These are phyloP conservation scores for Rhododendron ovatum DNA, from an alignment of 148 eudicot species.

Conservation along the genomic window DNA sequence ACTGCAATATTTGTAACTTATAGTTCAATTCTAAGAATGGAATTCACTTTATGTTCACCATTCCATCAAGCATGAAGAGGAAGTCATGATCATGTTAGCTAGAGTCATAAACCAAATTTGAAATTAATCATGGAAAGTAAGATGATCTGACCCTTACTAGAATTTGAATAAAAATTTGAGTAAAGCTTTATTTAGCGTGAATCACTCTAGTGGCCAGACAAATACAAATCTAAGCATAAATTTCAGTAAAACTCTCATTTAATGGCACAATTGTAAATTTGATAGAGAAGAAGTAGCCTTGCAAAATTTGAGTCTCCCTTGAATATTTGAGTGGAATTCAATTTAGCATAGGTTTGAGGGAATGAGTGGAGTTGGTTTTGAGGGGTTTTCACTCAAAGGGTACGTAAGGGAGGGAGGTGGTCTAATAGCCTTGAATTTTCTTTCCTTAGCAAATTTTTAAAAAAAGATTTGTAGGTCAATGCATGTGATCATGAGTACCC, in stretches of 20 bases:
- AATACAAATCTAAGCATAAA: background rate
- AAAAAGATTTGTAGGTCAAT: conserved; percentile 3
- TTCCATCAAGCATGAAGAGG: background rate
- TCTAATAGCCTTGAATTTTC: too few species aligned
- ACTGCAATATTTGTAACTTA: background rate
- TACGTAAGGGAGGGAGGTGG: too few species aligned
- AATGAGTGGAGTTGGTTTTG: background rate
- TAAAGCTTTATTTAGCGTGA: background rate
- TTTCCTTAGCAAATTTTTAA: too few species aligned
- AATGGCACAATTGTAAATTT: too few species aligned
- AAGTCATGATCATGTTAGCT: background rate
- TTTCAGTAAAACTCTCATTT: background rate
- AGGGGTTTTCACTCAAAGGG: background rate
- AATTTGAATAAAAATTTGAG: background rate
- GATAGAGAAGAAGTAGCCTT: too few species aligned
- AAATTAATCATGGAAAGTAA: background rate
- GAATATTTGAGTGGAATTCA: too few species aligned
- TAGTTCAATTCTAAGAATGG: background rate
- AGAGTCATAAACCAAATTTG: background rate
- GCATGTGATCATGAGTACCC: conserved; percentile 12
- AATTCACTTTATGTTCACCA: background rate
- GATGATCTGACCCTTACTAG: background rate
- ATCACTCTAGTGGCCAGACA: background rate
- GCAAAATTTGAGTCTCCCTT: background rate
- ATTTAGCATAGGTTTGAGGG: background rate